Conservation (phyloP, 176 grass and related monocot genomes). For the Neostapfia colusana region DNA sequence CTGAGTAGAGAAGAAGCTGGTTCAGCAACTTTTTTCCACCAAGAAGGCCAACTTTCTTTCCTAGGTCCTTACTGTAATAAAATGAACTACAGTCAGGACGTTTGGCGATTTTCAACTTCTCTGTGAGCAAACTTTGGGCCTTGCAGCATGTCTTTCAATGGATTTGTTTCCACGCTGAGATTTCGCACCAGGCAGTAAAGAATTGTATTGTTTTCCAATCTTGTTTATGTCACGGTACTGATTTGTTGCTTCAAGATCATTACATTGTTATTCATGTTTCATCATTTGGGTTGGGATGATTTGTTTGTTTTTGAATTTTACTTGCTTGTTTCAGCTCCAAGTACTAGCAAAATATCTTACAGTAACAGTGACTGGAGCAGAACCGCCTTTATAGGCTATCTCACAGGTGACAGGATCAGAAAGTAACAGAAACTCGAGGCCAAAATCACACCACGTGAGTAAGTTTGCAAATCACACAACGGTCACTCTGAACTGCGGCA, state of each 20-base stretch:
- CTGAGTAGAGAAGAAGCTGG: conserved; percentile 21
- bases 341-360: conserved; percentile 9
- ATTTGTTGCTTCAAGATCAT: background rate
- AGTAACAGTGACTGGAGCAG: background rate
- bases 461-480: background rate
- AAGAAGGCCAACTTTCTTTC: conserved; percentile 37
- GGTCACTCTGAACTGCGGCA: background rate
- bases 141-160: conserved; percentile 2
- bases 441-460: too few relatives aligned
- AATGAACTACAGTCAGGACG: background rate
- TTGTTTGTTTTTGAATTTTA: background rate
- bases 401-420: background rate
- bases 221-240: background rate
- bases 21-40: background rate
- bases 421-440: conserved; percentile 20
- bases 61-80: conserved; percentile 40
- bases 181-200: conserved; percentile 12
- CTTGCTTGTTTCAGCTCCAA: background rate
- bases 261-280: background rate
- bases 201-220: conserved; percentile 17
- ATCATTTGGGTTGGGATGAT: background rate
- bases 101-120: background rate
- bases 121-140: conserved; percentile 16
- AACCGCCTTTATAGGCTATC: background rate
- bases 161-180: conserved; percentile 23